phyloP scores from a whole-genome alignment of 2,329 filamentous ascomycete genomes.

The Colletotrichum camelliae region DNA sequence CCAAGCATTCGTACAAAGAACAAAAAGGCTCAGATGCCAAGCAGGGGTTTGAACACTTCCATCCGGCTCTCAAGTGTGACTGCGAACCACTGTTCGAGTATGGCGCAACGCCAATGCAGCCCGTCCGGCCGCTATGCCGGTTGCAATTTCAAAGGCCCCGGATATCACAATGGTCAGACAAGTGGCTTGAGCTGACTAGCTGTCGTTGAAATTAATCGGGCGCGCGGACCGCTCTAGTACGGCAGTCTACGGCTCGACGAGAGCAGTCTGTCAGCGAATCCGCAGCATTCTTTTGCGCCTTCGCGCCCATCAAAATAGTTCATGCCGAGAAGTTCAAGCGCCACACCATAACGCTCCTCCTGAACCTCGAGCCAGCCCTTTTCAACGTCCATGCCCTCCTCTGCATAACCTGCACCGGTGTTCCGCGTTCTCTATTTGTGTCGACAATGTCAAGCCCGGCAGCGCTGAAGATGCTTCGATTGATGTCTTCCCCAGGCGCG shows the following conservation, averaged over 20 bases:
- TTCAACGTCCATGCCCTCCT: slow-evolving; percentile 14
- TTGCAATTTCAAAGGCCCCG: slow-evolving; percentile 16
- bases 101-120: slow-evolving; percentile 17
- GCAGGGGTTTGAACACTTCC: slow-evolving; percentile 6
- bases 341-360: slow-evolving; percentile 19
- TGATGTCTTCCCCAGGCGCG: not conserved
- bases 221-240: slow-evolving; percentile 6
- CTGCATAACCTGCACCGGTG: slow-evolving; percentile 13
- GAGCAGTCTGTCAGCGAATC: not conserved
- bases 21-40: slow-evolving; percentile 10
- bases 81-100: not conserved
- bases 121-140: slow-evolving; percentile 8
- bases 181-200: slow-evolving; percentile 17
- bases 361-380: not conserved
- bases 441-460: not conserved
- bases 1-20: not conserved
- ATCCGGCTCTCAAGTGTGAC: not conserved
- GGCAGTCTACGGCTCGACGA: not conserved
- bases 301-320: slow-evolving; percentile 13
- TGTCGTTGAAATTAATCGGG: slow-evolving; percentile 19
- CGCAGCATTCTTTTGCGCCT: not conserved
- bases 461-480: not conserved
- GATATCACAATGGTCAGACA: slow-evolving; percentile 19
- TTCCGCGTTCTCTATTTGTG: slow-evolving; percentile 20
- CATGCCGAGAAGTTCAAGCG: slow-evolving; percentile 9